These are phyloP conservation scores for Dissoconium aciculare DNA, from an alignment of 2,329 filamentous ascomycete genomes.

Conservation along the genomic window DNA sequence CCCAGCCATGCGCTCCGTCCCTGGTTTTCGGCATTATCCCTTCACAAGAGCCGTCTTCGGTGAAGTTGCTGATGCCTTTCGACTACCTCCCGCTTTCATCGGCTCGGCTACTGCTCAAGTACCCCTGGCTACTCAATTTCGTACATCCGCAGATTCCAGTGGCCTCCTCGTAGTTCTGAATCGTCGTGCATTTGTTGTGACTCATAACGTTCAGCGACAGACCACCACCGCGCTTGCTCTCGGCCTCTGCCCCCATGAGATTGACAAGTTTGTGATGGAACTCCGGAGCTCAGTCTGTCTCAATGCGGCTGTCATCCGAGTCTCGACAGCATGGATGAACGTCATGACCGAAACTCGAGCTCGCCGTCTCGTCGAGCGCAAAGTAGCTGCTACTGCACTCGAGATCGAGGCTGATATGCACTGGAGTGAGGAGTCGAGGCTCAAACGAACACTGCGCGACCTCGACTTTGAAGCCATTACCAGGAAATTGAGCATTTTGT, in stretches of 20 bases:
- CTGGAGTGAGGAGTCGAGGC: not conserved
- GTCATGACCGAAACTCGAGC: not conserved
- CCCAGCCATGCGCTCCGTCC: not conserved
- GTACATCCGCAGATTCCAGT: not conserved
- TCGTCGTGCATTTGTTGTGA: not conserved
- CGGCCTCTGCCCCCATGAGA: not conserved
- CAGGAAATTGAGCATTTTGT: not conserved
- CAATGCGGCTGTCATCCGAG: not conserved
- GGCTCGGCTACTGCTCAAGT: not conserved
- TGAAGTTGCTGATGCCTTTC: not conserved
- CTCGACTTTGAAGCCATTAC: not conserved
- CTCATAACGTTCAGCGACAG: not conserved
- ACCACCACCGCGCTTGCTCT: not conserved
- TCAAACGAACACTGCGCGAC: not conserved
- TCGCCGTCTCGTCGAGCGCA: not conserved
- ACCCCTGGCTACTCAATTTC: not conserved
- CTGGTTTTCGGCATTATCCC: not conserved
- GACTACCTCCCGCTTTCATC: not conserved
- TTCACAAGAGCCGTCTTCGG: not conserved
- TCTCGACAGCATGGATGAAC: not conserved
- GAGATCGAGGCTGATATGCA: not conserved
- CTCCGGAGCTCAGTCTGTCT: constrained; percentile 9
- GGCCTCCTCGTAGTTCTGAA: not conserved
- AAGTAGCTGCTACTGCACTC: not conserved
- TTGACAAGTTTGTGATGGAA: not conserved